These are phyloP conservation scores for Penicillium bialowiezense DNA, from an alignment of 495 filamentous ascomycete genomes.

Conservation along the genomic window DNA sequence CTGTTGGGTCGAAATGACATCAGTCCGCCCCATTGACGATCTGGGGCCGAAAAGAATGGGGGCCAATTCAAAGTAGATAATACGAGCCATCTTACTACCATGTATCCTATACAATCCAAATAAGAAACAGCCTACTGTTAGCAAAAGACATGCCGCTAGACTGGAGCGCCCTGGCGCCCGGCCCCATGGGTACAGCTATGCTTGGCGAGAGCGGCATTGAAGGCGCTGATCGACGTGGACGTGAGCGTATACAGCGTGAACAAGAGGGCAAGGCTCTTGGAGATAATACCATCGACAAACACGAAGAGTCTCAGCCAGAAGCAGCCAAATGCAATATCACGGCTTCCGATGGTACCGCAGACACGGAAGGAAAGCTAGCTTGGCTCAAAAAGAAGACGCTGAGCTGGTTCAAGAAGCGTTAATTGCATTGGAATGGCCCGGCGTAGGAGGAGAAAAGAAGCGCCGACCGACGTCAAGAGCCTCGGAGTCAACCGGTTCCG, in stretches of 20 bases:
- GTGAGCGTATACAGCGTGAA: conserved; percentile 4
- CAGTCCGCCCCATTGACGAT: not conserved
- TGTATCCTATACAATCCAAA: too few species aligned
- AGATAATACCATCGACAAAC: too few species aligned
- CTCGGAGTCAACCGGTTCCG: not conserved
- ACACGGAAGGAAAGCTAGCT: not conserved
- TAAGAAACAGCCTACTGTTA: too few species aligned
- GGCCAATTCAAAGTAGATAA: not conserved
- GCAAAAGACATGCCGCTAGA: conserved; percentile 1
- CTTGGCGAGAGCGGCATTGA: conserved; percentile 17
- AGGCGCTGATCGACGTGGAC: conserved; percentile 8
- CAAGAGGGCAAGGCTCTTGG: too few species aligned
- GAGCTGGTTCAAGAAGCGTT: not conserved
- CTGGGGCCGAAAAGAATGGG: not conserved
- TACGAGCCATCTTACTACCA: not conserved
- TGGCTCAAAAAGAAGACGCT: not conserved
- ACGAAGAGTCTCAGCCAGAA: not conserved
- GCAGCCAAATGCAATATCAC: too few species aligned
- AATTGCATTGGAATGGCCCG: too few species aligned
- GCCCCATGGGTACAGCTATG: conserved; percentile 13
- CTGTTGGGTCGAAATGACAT: too few species aligned
- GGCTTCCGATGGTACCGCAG: not conserved
- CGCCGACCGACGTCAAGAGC: not conserved
- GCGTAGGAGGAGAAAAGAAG: not conserved
- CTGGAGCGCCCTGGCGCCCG: conserved; percentile 8